phyloP scores from a whole-genome alignment of 2,329 filamentous ascomycete genomes.

The Microsporum canis region DNA sequence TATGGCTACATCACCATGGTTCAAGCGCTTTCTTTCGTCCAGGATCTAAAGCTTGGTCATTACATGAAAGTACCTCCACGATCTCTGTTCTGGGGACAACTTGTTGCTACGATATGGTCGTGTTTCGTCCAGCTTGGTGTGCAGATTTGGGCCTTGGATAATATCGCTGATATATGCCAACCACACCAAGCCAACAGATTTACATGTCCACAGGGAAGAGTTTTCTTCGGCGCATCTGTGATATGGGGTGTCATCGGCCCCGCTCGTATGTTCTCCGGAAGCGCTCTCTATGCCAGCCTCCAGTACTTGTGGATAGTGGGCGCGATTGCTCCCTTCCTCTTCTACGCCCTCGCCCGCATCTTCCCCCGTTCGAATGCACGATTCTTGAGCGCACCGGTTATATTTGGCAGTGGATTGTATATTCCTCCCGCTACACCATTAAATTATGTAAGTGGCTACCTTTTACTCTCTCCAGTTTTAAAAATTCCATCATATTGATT shows the following conservation, averaged over 20 bases:
- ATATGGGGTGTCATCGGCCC: slow-evolving; percentile 67
- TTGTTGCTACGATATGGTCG: slow-evolving; percentile 41
- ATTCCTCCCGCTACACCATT: slow-evolving; percentile 60
- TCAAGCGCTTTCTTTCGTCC: slow-evolving; percentile 53
- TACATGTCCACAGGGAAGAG: slow-evolving; percentile 46
- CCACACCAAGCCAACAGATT: slow-evolving; percentile 48
- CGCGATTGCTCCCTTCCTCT: slow-evolving; percentile 49
- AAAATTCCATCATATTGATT: background rate
- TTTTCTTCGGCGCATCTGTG: slow-evolving; percentile 58
- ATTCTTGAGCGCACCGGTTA: slow-evolving; percentile 56
- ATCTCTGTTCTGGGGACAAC: slow-evolving; percentile 42
- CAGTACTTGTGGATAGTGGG: slow-evolving; percentile 64
- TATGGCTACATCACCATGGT: slow-evolving; percentile 60
- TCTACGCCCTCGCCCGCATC: slow-evolving; percentile 49
- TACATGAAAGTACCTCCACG: slow-evolving; percentile 51
- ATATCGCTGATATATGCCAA: slow-evolving; percentile 55
- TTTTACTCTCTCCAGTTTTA: background rate
- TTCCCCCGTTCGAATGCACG: slow-evolving; percentile 52
- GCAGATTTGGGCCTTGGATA: slow-evolving; percentile 37
- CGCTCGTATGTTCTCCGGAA: slow-evolving; percentile 53
- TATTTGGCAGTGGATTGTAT: slow-evolving; percentile 53
- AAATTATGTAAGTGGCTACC: slow-evolving; percentile 40
- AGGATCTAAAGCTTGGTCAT: slow-evolving; percentile 56
- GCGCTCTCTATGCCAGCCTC: slow-evolving; percentile 51
- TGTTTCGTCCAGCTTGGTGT: slow-evolving; percentile 39